These are phyloP conservation scores for Yarrowia divulgata DNA, from an alignment of 805 yeast genomes.

Conservation along the genomic window DNA sequence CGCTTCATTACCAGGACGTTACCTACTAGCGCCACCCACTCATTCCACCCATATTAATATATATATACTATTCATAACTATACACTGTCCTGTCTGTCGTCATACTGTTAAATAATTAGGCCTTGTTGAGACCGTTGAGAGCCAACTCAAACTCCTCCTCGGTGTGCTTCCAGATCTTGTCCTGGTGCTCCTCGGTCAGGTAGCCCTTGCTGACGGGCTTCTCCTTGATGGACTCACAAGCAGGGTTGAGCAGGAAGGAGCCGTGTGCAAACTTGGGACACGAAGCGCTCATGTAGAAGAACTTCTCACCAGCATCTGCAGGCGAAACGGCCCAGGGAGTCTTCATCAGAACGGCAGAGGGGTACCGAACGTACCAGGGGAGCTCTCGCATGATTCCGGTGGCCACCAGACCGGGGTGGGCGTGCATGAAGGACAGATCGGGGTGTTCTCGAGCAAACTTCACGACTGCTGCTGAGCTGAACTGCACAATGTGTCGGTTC, in stretches of 20 bases:
- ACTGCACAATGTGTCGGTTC: constrained; percentile 41
- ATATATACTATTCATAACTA: neutral
- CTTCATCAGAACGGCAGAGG: constrained; percentile 32
- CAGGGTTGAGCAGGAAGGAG: constrained; percentile 41
- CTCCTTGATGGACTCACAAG: constrained; percentile 37
- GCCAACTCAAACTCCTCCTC: constrained; percentile 43
- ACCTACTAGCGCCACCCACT: too few species aligned
- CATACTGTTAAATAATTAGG: constrained; percentile 6
- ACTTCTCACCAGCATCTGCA: constrained; percentile 44
- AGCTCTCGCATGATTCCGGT: constrained; percentile 43
- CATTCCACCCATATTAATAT: too few species aligned
- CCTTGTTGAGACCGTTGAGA: constrained; percentile 35
- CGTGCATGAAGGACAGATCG: constrained; percentile 44
- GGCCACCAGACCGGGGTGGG: constrained; percentile 46
- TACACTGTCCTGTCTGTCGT: neutral
- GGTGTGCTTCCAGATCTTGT: constrained; percentile 46
- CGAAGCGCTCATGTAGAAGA: constrained; percentile 43
- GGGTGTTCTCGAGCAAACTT: constrained; percentile 44
- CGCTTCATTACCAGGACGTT: too few species aligned
- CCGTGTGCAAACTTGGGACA: constrained; percentile 43
- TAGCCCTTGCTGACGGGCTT: constrained; percentile 40
- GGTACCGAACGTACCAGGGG: constrained; percentile 43
- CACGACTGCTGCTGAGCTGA: constrained; percentile 44
- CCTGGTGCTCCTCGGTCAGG: constrained; percentile 43
- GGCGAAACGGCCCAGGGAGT: constrained; percentile 40